phyloP scores from a whole-genome alignment of 441 rosid genomes.

The Arabidopsis hybrid region DNA sequence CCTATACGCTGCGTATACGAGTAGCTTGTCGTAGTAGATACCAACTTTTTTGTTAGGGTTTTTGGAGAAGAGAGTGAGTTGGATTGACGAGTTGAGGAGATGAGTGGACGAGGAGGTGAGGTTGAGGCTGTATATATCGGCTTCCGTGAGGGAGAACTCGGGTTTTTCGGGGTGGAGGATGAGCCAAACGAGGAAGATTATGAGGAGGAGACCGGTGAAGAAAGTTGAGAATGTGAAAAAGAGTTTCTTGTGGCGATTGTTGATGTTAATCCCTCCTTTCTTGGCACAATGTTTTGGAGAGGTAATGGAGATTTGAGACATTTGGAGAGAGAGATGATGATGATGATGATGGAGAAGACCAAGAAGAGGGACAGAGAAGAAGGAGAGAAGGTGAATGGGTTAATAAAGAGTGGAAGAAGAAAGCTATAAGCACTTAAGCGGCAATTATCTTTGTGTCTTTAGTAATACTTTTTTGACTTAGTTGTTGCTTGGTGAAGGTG shows the following conservation, averaged over 20 bases:
- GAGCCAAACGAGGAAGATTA: conserved; percentile 76
- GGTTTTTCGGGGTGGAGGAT: conserved; percentile 80
- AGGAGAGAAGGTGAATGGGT: conserved; percentile 24
- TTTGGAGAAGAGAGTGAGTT: conserved; percentile 75
- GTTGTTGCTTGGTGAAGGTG: conserved; percentile 36
- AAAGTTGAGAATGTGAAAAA: conserved; percentile 42
- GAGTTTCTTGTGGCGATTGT: conserved; percentile 43
- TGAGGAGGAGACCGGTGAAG: conserved; percentile 44
- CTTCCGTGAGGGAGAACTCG: conserved; percentile 78
- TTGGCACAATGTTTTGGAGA: conserved; percentile 47
- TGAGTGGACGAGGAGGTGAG: conserved; percentile 57
- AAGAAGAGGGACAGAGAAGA: neutral
- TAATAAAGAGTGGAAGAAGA: conserved; percentile 40
- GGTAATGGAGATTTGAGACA: conserved; percentile 43
- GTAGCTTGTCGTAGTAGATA: conserved; percentile 79
- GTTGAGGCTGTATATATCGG: conserved; percentile 76
- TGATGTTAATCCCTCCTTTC: conserved; percentile 40
- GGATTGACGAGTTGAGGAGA: conserved; percentile 77
- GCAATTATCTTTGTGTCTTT: conserved; percentile 30
- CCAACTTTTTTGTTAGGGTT: conserved; percentile 83
- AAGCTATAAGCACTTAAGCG: conserved; percentile 44
- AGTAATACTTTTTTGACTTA: conserved; percentile 41
- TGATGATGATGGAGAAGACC: neutral
- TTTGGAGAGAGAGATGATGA: conserved; percentile 3
- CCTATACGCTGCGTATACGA: conserved; percentile 67